Conservation (phyloP, 2,329 filamentous ascomycete species). For the Bipolaris zeicola region DNA sequence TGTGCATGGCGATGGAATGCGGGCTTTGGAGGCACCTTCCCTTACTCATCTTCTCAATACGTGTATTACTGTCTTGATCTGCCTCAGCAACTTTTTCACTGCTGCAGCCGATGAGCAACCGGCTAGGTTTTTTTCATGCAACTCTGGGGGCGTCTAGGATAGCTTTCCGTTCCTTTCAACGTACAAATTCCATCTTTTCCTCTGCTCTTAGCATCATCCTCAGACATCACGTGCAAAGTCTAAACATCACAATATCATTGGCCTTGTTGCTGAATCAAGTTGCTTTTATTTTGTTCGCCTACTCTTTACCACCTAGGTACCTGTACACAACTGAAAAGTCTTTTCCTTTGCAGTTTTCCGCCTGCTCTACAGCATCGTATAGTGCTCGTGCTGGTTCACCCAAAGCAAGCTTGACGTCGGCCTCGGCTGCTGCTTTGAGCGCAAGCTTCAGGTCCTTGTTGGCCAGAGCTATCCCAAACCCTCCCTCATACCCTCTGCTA, state of each 20-base stretch:
- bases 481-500: slow-evolving; percentile 67
- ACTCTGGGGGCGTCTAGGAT: background rate
- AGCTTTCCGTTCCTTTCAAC: background rate
- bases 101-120: slow-evolving; percentile 6
- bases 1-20: slow-evolving; percentile 13
- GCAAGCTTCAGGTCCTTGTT: slow-evolving; percentile 58
- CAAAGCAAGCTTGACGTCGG: slow-evolving; percentile 52
- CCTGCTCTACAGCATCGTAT: slow-evolving; percentile 53
- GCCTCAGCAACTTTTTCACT: slow-evolving; percentile 1
- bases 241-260: background rate
- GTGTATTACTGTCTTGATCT: slow-evolving; percentile 25
- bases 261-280: background rate
- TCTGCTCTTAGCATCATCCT: background rate
- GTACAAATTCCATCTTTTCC: slow-evolving; percentile 5
- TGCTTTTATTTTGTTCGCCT: slow-evolving; percentile 11
- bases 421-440: slow-evolving; percentile 53
- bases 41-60: slow-evolving; percentile 15
- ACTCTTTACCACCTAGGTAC: slow-evolving; percentile 55
- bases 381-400: slow-evolving; percentile 53
- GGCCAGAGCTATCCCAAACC: slow-evolving; percentile 57
- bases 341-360: slow-evolving; percentile 53
- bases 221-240: background rate
- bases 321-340: slow-evolving; percentile 59
- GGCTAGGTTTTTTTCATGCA: background rate
- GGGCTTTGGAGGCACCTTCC: slow-evolving; percentile 3